Evolutionary conservation across 371 early-diverging fungal genomes (phyloP).

Genomic region (Dentiscutata heterogama): DNA sequence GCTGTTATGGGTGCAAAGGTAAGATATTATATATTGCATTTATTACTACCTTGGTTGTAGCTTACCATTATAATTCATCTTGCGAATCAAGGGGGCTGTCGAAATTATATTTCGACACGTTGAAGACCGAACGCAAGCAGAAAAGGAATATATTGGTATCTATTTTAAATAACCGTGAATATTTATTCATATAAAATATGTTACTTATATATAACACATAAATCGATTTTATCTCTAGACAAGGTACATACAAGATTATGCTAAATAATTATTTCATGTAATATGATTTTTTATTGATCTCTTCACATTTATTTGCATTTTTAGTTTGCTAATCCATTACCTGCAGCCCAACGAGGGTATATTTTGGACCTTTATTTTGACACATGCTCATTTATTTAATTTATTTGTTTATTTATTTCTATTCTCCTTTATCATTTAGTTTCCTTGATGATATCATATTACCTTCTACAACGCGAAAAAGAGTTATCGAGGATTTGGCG

Average conservation of each 20-base stretch:
- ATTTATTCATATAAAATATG: no score
- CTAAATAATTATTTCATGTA: no score
- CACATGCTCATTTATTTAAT: background rate
- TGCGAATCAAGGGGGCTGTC: constrained; percentile 82
- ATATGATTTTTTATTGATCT: no score
- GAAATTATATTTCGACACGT: constrained; percentile 93
- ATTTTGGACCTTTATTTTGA: constrained; percentile 48
- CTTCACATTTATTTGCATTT: no score
- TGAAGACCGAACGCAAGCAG: constrained; percentile 75
- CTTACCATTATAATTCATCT: background rate
- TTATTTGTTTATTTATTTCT: background rate
- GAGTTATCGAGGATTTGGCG: constrained; percentile 91
- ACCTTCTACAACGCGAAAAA: constrained; percentile 85
- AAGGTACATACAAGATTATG: no score
- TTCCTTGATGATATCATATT: constrained; percentile 86
- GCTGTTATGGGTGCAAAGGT: constrained; percentile 95
- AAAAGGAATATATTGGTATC: constrained; percentile 86
- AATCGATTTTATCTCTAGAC: no score
- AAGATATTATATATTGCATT: background rate
- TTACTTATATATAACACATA: no score
- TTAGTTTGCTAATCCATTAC: constrained; percentile 94
- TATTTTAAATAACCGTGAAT: background rate
- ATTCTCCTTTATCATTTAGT: constrained; percentile 1
- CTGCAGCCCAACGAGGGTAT: constrained; percentile 96
- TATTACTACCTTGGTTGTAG: background rate